Base-by-base conservation (phyloP, 129 eudicot species). In the Helianthus annuus region DNA sequence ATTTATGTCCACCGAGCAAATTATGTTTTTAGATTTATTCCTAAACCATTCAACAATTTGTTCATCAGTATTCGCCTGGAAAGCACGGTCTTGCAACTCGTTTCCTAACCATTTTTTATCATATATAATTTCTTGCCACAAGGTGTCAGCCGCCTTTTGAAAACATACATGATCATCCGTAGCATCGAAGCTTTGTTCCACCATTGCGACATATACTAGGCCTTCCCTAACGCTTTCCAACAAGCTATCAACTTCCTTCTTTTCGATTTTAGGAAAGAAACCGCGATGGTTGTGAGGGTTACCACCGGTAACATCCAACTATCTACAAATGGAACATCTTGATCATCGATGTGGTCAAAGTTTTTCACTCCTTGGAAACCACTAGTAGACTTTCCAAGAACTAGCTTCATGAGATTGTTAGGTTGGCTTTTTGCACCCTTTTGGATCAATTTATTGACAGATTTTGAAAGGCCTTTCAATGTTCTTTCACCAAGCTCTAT, bases 221-320 rank as follows among this genome's bases (percentile, higher is more conserved):
- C 72, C 72, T 48, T 66, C 71, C 12, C 42, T 66, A 38, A 66
- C 56, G 19, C 71, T 46, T 1, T 10, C 24, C n/a, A 66, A 12
- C 40, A 66, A 24, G 2, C 7, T 46, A 9, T 66, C 56, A 66
- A 46, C 71, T 66, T 44, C 29, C 5, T 12, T 5, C 11, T 46
- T 46, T 45, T 45, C 16, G 12, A 66, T 24, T 7, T 46, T 46
- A 22, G 71, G 57, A 24, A 66, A 46, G 19, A 2, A 32, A 45
- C 3, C 11, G 57, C 71, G 10, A 66, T 66, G 3, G 56, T 66
- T 22, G 57, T 66, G 4, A 66, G 29, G 36, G 56, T 45, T 66
- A 66, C 71, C 71, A 66, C 48, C 3, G 56, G 40, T 24, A 66
- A 46, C 11, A 56, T 66, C 71, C 71, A 46, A 4, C 42, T 19